phyloP scores from a whole-genome alignment of 345 rosid species.

The Noccaea bulbosa region DNA sequence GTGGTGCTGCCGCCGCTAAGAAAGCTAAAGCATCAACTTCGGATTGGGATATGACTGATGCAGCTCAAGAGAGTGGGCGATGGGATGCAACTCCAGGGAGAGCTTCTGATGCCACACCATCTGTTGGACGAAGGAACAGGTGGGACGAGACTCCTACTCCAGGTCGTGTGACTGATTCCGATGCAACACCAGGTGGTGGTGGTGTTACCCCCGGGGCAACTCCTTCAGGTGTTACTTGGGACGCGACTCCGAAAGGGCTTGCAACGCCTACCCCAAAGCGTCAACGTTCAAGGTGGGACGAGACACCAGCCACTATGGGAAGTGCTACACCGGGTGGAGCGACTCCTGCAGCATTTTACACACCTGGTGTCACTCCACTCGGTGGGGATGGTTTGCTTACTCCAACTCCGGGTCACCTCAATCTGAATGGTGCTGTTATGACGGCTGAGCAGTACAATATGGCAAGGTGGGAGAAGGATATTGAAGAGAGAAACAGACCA shows the following conservation, averaged over 20 bases:
- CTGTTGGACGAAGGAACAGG: conserved; percentile 75
- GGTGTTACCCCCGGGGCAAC: conserved; percentile 93
- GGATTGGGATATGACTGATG: conserved; percentile 96
- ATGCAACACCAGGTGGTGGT: conserved; percentile 88
- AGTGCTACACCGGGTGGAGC: conserved; percentile 97
- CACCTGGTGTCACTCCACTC: conserved; percentile 92
- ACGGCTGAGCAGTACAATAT: conserved; percentile 93
- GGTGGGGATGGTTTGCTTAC: conserved; percentile 89
- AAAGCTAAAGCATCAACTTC: conserved; percentile 71
- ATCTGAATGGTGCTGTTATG: conserved; percentile 69
- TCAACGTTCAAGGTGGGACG: conserved; percentile 98
- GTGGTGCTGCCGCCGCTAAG: conserved; percentile 38
- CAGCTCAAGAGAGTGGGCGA: conserved; percentile 79
- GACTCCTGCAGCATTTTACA: conserved; percentile 78
- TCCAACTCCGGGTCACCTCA: conserved; percentile 78
- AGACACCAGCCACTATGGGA: conserved; percentile 97
- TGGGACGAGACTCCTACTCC: conserved; percentile 99
- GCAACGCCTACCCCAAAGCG: conserved; percentile 90
- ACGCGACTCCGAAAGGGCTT: conserved; percentile 86
- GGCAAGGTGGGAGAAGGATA: conserved; percentile 98
- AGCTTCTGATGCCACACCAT: conserved; percentile 77
- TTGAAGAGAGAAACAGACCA: conserved; percentile 96
- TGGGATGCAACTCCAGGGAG: conserved; percentile 97
- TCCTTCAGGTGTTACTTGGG: conserved; percentile 95
- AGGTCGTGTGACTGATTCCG: conserved; percentile 83